phyloP scores from a whole-genome alignment of 257 asterid species.

The Orobanche coerulescens region DNA sequence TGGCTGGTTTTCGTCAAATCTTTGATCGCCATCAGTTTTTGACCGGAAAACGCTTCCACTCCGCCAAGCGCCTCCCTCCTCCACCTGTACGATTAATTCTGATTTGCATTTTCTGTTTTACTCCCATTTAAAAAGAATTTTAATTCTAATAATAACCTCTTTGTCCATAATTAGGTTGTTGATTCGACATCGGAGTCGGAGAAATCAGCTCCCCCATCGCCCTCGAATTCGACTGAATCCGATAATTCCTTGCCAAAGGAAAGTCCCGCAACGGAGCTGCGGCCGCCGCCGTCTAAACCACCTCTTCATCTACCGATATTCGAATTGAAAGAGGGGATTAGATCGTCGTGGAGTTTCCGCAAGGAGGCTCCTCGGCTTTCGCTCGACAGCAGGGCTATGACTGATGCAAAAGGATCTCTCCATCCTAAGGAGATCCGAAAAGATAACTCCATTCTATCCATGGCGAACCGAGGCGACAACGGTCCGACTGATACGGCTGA shows the following conservation, averaged over 20 bases:
- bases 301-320: slow-evolving; percentile 37
- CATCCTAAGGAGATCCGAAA: slow-evolving; percentile 60
- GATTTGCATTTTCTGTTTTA: not conserved
- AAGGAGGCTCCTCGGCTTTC: slow-evolving; percentile 77
- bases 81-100: slow-evolving; percentile 24
- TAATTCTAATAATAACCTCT: not conserved
- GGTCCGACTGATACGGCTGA: slow-evolving; percentile 1
- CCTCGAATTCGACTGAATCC: slow-evolving; percentile 29
- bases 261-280: slow-evolving; percentile 16
- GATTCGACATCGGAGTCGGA: slow-evolving; percentile 36
- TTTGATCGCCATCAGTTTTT: slow-evolving; percentile 74
- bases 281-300: slow-evolving; percentile 41
- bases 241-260: too few species aligned
- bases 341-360: slow-evolving; percentile 56
- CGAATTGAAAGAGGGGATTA: slow-evolving; percentile 45
- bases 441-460: slow-evolving; percentile 20
- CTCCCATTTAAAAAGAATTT: not conserved
- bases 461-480: slow-evolving; percentile 17
- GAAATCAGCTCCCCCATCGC: slow-evolving; percentile 32
- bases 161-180: slow-evolving; percentile 25
- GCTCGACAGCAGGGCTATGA: slow-evolving; percentile 71
- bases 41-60: slow-evolving; percentile 43
- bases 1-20: slow-evolving; percentile 70
- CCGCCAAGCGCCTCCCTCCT: slow-evolving; percentile 58
- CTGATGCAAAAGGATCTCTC: slow-evolving; percentile 63